These are phyloP conservation scores for Fusarium sambucinum DNA, from an alignment of 2,329 filamentous ascomycete genomes.

Conservation along the genomic window DNA sequence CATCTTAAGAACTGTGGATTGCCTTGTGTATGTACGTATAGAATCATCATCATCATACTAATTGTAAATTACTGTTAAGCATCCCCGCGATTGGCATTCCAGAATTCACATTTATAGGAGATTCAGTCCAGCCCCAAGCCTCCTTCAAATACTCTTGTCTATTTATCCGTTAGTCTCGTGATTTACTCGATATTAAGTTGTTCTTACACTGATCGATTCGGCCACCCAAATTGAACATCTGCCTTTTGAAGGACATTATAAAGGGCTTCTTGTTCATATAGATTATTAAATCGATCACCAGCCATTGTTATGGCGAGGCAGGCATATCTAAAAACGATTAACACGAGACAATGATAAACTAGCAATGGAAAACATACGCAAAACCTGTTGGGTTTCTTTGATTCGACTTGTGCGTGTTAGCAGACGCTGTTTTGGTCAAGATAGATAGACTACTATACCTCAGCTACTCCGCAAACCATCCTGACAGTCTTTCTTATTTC, in stretches of 20 bases:
- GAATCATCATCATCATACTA: slow-evolving; percentile 1
- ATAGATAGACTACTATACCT: slow-evolving; percentile 26
- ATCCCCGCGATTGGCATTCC: slow-evolving; percentile 43
- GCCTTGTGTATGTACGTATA: not conserved
- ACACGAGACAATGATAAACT: fast-evolving
- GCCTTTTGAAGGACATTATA: slow-evolving; percentile 52
- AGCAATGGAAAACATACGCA: slow-evolving; percentile 21
- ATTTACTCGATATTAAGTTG: fast-evolving
- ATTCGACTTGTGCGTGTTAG: slow-evolving; percentile 36
- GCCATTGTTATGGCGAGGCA: slow-evolving; percentile 49
- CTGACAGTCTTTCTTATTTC: slow-evolving; percentile 49
- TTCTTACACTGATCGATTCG: slow-evolving; percentile 47
- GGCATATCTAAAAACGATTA: slow-evolving; percentile 42
- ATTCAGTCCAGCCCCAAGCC: slow-evolving; percentile 44
- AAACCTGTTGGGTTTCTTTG: slow-evolving; percentile 40
- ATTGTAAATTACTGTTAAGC: slow-evolving; percentile 39
- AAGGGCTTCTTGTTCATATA: slow-evolving; percentile 54
- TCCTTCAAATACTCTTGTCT: slow-evolving; percentile 45
- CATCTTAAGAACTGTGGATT: not conserved
- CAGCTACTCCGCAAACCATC: slow-evolving; percentile 48
- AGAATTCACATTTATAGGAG: slow-evolving; percentile 25
- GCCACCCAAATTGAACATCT: slow-evolving; percentile 47
- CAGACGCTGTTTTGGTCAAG: not conserved
- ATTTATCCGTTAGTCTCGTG: not conserved
- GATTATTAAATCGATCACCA: slow-evolving; percentile 55